Conservation (phyloP, 1,284 basidiomycete species). For the Inonotus hispidus region DNA sequence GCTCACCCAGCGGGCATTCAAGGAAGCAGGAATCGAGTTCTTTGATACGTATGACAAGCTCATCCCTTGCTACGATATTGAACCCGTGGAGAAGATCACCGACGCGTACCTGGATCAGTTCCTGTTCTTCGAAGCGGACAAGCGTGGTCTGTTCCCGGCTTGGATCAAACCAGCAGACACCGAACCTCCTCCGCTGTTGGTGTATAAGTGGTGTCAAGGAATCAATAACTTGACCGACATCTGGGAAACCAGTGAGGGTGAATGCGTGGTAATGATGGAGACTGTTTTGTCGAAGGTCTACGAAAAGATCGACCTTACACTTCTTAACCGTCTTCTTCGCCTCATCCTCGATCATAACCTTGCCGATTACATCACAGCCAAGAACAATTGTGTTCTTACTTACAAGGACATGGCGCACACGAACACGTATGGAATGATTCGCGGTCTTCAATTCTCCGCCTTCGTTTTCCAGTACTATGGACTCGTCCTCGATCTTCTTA, state of each 20-base stretch:
- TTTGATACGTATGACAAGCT: constrained; percentile 96
- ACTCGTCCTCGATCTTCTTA: constrained; percentile 84
- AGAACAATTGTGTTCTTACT: constrained; percentile 87
- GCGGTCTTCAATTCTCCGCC: constrained; percentile 92
- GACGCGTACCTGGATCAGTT: constrained; percentile 95
- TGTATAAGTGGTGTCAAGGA: constrained; percentile 97
- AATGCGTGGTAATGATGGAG: constrained; percentile 97
- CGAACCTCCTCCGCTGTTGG: constrained; percentile 91
- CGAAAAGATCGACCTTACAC: constrained; percentile 94
- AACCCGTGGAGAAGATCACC: constrained; percentile 97
- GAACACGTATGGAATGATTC: constrained; percentile 88
- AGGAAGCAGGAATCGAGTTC: constrained; percentile 94
- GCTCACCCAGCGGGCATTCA: constrained; percentile 94
- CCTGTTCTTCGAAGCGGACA: constrained; percentile 91
- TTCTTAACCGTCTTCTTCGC: constrained; percentile 88
- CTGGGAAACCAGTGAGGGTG: constrained; percentile 95
- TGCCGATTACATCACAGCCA: constrained; percentile 96
- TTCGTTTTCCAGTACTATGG: constrained; percentile 99
- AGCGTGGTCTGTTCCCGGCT: constrained; percentile 91
- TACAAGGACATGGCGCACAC: constrained; percentile 95
- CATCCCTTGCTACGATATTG: constrained; percentile 97
- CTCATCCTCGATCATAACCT: constrained; percentile 96
- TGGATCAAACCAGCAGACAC: constrained; percentile 98
- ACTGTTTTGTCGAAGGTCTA: constrained; percentile 94
- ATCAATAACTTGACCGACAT: constrained; percentile 92